These are phyloP conservation scores for Pseudoneurospora amorphoporcata DNA, from an alignment of 495 filamentous ascomycete genomes.

Conservation along the genomic window DNA sequence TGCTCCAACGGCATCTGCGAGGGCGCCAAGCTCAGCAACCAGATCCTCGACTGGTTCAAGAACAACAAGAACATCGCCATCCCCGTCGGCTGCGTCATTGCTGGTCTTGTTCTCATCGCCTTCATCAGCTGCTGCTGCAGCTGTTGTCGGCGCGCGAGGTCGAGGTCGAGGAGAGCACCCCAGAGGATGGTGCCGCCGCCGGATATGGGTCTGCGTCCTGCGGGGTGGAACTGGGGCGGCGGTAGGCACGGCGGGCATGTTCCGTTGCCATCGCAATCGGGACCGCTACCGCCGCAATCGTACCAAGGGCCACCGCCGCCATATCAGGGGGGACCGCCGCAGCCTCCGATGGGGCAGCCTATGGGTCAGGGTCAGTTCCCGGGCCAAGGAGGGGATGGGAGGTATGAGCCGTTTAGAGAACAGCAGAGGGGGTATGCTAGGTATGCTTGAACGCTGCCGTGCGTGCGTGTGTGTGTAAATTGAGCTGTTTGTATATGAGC, in stretches of 20 bases:
- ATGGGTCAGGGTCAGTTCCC: background rate
- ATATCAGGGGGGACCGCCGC: background rate
- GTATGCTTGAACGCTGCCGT: background rate
- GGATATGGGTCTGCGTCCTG: background rate
- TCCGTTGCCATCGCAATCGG: background rate
- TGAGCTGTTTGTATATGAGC: background rate
- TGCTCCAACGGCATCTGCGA: conserved; percentile 67
- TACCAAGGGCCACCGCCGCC: background rate
- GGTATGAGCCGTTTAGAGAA: background rate
- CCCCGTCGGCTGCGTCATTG: conserved; percentile 57
- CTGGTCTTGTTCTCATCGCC: conserved; percentile 53
- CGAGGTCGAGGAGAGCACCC: background rate
- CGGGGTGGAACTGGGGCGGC: background rate
- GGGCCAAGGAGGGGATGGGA: background rate
- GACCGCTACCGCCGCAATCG: background rate
- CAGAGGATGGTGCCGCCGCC: conserved; percentile 1
- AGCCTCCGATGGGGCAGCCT: background rate
- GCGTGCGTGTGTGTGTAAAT: background rate
- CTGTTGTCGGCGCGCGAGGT: conserved; percentile 33
- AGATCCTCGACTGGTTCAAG: conserved; percentile 56
- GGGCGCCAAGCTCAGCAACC: conserved; percentile 49
- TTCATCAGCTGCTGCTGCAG: conserved; percentile 49
- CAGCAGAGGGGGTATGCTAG: background rate
- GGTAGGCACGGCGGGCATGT: background rate
- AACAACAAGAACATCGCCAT: conserved; percentile 67